phyloP scores from a whole-genome alignment of 495 filamentous ascomycete genomes.

The Xylaria grammica region DNA sequence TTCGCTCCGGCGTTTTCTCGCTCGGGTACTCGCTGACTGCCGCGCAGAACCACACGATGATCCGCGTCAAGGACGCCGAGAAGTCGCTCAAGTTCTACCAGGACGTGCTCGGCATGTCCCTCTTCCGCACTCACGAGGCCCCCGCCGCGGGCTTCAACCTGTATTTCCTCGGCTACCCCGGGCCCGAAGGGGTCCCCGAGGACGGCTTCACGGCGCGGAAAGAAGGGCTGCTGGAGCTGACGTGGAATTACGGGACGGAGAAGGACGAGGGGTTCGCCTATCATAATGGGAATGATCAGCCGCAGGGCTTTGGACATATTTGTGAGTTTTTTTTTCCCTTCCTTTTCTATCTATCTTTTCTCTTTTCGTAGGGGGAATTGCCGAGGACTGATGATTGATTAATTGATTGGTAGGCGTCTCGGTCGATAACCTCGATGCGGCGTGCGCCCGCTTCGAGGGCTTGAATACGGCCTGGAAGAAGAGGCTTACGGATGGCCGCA shows the following conservation, averaged over 20 bases:
- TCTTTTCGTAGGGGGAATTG: no score
- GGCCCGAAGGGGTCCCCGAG: conserved; percentile 53
- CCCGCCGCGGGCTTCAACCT: conserved; percentile 78
- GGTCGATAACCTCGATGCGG: conserved; percentile 87
- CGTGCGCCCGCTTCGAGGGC: conserved; percentile 83
- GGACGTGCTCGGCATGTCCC: conserved; percentile 84
- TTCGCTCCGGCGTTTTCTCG: no score
- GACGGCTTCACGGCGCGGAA: conserved; percentile 62
- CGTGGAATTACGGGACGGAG: conserved; percentile 98
- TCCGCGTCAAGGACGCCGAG: conserved; percentile 89
- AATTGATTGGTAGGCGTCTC: conserved; percentile 63
- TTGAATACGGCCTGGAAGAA: conserved; percentile 91
- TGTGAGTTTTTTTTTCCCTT: conserved; percentile 57
- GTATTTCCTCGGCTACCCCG: conserved; percentile 88
- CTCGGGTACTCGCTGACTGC: no score
- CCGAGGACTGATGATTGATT: conserved; percentile 34
- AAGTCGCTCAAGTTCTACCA: conserved; percentile 88
- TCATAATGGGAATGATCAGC: conserved; percentile 89
- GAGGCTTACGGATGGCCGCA: conserved; percentile 85
- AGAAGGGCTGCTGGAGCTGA: conserved; percentile 88
- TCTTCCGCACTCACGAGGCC: conserved; percentile 74
- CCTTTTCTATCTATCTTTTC: background rate
- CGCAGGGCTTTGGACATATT: conserved; percentile 93
- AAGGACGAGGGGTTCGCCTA: conserved; percentile 83
- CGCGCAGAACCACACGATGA: conserved; percentile 85